A percentile compares a stretch with the other conserved stretches of the same genome.
phyloP scores from a whole-genome alignment of 768 basidiomycete species.

The Termitomyces sp. region DNA sequence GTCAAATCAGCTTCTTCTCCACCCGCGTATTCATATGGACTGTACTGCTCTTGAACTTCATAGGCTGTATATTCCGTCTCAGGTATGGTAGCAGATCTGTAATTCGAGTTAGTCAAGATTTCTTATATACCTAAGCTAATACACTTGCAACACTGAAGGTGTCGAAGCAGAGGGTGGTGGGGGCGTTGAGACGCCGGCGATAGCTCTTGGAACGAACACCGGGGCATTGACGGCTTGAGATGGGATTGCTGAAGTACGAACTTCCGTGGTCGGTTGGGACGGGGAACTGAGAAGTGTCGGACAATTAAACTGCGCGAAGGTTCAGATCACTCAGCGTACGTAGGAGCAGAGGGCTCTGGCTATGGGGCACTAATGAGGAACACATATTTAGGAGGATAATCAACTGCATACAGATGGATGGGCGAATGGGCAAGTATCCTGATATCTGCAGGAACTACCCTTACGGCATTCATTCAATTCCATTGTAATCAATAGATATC shows the following conservation, averaged over 20 bases:
- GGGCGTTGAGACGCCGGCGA: slow-evolving; percentile 23
- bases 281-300: slow-evolving; percentile 2
- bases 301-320: background rate
- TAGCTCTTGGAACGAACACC: slow-evolving; percentile 73
- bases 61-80: slow-evolving; percentile 18
- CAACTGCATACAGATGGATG: slow-evolving; percentile 62
- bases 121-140: background rate
- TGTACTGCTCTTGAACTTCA: slow-evolving; percentile 18
- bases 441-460: slow-evolving; percentile 73
- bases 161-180: slow-evolving; percentile 25
- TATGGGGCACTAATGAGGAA: slow-evolving; percentile 9
- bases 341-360: slow-evolving; percentile 20
- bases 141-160: slow-evolving; percentile 17
- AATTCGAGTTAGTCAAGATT: background rate
- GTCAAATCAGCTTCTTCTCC: slow-evolving; percentile 21
- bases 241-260: slow-evolving; percentile 33
- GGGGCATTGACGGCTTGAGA: slow-evolving; percentile 79
- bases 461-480: background rate
- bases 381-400: background rate
- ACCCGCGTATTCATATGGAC: slow-evolving; percentile 21
- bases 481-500: background rate
- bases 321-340: slow-evolving; percentile 23
- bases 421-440: slow-evolving; percentile 81
- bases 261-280: slow-evolving; percentile 19
- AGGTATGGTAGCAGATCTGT: slow-evolving; percentile 17